Percentiles rank a stretch among this genome's conserved stretches.
These are phyloP conservation scores for Phytophthora uliginosa DNA, from an alignment of 352 stramenopile species.

Conservation along the genomic window DNA sequence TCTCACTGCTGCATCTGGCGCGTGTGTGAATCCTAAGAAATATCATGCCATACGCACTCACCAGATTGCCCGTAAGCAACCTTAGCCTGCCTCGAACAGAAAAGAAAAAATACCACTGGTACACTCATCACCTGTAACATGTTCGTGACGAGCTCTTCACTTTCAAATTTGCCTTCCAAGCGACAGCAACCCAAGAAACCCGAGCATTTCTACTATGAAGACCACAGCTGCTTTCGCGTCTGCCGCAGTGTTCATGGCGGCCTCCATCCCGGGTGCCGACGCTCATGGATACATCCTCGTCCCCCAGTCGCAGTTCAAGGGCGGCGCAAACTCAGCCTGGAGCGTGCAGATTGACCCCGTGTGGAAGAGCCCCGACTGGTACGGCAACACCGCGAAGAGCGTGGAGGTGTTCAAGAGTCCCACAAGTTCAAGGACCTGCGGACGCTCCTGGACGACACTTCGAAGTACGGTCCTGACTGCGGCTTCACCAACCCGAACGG, in stretches of 20 bases:
- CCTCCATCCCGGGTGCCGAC: background rate
- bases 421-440: background rate
- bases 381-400: background rate
- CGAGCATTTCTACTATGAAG: background rate
- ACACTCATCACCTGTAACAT: no score
- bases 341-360: background rate
- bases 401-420: background rate
- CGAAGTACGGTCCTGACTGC: background rate
- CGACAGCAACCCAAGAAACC: background rate
- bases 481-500: background rate
- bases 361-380: background rate
- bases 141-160: background rate
- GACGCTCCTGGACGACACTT: background rate
- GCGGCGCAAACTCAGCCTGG: background rate
- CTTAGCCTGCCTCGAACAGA: no score
- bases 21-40: no score
- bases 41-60: no score
- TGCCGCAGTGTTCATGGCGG: background rate
- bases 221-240: background rate
- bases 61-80: no score
- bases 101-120: no score
- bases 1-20: no score
- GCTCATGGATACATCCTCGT: background rate
- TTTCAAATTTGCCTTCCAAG: constrained; percentile 1
- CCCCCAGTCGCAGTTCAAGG: background rate